Percentiles rank a stretch among this genome's conserved stretches.
These are phyloP conservation scores for Fusarium dimerum DNA, from an alignment of 2,329 filamentous ascomycete species.

Conservation along the genomic window DNA sequence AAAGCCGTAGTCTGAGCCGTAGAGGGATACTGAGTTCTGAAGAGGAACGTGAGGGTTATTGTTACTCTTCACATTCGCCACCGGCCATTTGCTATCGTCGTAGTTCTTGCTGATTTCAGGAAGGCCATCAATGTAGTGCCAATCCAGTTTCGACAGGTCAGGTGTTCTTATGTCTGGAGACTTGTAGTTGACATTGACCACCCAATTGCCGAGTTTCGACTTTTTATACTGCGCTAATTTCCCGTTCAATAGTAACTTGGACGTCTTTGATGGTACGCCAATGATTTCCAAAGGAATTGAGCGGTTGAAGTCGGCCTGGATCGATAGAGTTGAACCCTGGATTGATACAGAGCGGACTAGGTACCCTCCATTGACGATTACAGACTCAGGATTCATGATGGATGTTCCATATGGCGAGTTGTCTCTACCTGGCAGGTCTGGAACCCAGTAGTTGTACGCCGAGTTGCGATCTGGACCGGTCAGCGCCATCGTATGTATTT, in stretches of 20 bases:
- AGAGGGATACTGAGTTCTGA: conserved; percentile 66
- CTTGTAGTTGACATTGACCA: conserved; percentile 47
- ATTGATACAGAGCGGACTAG: conserved; percentile 62
- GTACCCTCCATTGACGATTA: conserved; percentile 64
- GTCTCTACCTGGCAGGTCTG: conserved; percentile 48
- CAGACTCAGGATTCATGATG: conserved; percentile 30
- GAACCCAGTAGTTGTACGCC: conserved; percentile 70
- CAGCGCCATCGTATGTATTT: too few relatives aligned
- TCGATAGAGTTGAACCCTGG: conserved; percentile 54
- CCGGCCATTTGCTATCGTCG: conserved; percentile 68
- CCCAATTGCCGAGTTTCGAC: conserved; percentile 48
- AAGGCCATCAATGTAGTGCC: conserved; percentile 71
- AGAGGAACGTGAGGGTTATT: conserved; percentile 60
- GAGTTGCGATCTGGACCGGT: conserved; percentile 55
- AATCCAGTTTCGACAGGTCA: conserved; percentile 57
- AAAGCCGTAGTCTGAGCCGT: conserved; percentile 73
- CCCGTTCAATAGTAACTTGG: conserved; percentile 46
- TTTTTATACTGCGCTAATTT: conserved; percentile 37
- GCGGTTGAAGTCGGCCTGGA: conserved; percentile 72
- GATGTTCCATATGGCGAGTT: conserved; percentile 36
- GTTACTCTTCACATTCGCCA: conserved; percentile 57
- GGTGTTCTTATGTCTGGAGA: conserved; percentile 57
- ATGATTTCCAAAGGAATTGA: conserved; percentile 70
- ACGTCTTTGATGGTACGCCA: conserved; percentile 54
- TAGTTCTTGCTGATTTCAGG: conserved; percentile 67